These are phyloP conservation scores for Aspergillus thermomutatus DNA, from an alignment of 2,329 filamentous ascomycete genomes.

Conservation along the genomic window DNA sequence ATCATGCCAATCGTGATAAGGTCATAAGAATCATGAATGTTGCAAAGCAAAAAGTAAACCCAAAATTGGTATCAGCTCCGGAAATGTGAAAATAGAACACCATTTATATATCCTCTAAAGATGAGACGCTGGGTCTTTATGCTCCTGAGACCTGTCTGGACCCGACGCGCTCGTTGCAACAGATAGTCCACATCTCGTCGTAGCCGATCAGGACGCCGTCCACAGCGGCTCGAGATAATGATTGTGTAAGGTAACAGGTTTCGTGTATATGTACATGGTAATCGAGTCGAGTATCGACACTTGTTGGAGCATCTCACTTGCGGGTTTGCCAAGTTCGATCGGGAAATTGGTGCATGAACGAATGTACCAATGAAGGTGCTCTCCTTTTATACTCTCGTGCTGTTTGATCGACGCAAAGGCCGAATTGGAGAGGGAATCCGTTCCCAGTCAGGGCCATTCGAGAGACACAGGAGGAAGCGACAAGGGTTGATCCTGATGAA, in stretches of 20 bases:
- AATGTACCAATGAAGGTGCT: background rate
- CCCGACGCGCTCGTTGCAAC: background rate
- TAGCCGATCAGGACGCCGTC: background rate
- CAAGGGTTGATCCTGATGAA: background rate
- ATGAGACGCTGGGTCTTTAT: background rate
- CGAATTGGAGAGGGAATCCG: background rate
- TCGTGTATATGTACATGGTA: background rate
- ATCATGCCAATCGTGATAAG: background rate
- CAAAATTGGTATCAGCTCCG: background rate
- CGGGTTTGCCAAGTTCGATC: background rate
- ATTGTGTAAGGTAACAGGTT: background rate
- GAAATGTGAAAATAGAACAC: background rate
- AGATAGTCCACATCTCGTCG: background rate
- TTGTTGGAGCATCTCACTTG: background rate
- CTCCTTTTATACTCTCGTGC: background rate
- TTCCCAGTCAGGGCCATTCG: background rate
- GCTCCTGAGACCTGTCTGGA: background rate
- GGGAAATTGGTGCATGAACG: too few species aligned
- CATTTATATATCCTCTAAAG: background rate
- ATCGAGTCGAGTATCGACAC: background rate
- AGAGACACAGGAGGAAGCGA: background rate
- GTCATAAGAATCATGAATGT: background rate
- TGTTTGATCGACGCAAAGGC: background rate
- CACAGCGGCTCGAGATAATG: background rate
- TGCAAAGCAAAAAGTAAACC: background rate